These are phyloP conservation scores for Protea cynaroides DNA, from an alignment of 164 flowering plant genomes.

Conservation along the genomic window DNA sequence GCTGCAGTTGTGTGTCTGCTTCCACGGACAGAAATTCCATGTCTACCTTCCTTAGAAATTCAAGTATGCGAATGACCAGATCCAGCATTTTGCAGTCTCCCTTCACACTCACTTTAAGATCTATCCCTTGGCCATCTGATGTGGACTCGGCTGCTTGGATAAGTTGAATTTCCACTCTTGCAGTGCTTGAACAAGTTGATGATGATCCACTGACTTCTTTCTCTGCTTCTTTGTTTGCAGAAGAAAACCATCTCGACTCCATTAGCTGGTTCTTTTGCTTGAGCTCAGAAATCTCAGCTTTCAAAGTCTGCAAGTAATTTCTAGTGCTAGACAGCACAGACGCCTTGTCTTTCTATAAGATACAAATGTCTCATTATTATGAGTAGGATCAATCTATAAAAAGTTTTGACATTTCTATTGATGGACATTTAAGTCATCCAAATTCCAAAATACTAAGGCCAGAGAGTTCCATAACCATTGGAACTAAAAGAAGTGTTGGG, in stretches of 20 bases:
- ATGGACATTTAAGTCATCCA: too few species aligned
- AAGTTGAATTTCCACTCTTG: conserved; percentile 29
- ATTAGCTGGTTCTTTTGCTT: conserved; percentile 33
- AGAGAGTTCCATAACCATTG: too few species aligned
- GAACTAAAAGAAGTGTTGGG: too few species aligned
- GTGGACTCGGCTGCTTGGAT: conserved; percentile 27
- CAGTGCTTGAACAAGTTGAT: conserved; percentile 1
- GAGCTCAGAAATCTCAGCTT: conserved; percentile 47
- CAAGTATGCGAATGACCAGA: conserved; percentile 36
- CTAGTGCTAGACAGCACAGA: conserved; percentile 50
- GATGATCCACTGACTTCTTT: conserved; percentile 12
- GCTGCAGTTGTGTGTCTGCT: conserved; percentile 24
- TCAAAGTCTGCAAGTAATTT: conserved; percentile 44
- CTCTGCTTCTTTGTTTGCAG: conserved; percentile 5
- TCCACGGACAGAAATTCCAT: conserved; percentile 42
- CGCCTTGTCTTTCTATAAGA: conserved; percentile 69
- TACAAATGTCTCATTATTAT: background rate
- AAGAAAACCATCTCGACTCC: conserved; percentile 28
- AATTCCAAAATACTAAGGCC: too few species aligned
- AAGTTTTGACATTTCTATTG: too few species aligned
- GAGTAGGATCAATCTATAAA: too few species aligned
- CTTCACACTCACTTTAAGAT: conserved; percentile 37
- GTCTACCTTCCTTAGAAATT: conserved; percentile 43
- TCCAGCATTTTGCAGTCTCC: conserved; percentile 26
- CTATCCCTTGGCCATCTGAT: conserved; percentile 30